Conservation (phyloP, 768 basidiomycete genomes). For the Pleurotus djamor region DNA sequence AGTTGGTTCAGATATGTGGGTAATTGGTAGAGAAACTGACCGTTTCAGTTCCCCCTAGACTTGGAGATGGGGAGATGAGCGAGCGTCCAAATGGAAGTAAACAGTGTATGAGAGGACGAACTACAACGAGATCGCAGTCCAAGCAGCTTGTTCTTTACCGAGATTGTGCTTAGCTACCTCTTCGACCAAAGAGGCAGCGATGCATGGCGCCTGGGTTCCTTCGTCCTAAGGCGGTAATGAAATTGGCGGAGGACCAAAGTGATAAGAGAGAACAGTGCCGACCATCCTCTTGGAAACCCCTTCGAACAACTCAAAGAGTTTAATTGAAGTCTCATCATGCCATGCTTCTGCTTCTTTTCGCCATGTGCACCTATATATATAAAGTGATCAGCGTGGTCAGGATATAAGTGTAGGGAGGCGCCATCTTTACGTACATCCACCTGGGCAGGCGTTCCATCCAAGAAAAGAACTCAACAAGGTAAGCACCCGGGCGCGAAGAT, state of each 20-base stretch:
- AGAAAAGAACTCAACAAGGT: conserved; percentile 30
- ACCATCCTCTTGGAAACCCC: background rate
- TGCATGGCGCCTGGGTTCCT: background rate
- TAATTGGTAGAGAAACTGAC: background rate
- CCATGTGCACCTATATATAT: background rate
- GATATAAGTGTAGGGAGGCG: background rate
- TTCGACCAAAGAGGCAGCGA: background rate
- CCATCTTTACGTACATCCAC: background rate
- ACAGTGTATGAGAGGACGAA: background rate
- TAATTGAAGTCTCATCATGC: conserved; percentile 3
- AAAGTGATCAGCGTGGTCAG: background rate
- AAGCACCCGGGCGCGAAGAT: conserved; percentile 28
- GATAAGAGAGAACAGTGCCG: background rate
- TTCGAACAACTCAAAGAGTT: background rate
- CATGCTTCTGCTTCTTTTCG: background rate
- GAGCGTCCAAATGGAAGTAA: background rate
- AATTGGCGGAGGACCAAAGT: background rate
- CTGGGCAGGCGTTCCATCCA: conserved; percentile 21
- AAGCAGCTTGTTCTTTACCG: background rate
- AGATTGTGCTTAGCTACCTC: background rate
- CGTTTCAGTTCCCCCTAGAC: background rate
- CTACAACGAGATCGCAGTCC: background rate
- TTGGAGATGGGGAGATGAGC: background rate
- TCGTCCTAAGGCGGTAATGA: background rate
- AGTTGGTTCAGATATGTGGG: background rate